Percentiles rank a stretch among this genome's conserved stretches.
Conservation (phyloP, 352 stramenopile genomes). For the Phytophthora sp. region DNA sequence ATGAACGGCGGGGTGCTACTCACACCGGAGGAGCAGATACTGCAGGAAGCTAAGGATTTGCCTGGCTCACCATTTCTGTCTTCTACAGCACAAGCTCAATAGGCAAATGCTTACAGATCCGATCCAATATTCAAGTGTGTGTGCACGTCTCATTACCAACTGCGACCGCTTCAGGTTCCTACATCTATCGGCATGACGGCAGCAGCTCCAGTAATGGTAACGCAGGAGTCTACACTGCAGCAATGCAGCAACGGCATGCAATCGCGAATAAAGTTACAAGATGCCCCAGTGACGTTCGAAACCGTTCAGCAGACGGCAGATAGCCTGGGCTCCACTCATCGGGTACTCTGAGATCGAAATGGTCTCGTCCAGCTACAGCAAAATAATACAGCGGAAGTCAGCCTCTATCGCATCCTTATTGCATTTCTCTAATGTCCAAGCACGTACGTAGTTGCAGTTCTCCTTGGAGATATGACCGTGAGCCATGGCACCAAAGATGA, state of each 20-base stretch:
- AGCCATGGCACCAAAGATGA: conserved; percentile 98
- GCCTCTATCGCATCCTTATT: neutral
- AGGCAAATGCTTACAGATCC: neutral
- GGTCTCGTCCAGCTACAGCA: conserved; percentile 93
- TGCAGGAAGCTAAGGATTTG: conserved; percentile 92
- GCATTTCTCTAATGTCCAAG: neutral
- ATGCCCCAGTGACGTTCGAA: conserved; percentile 99
- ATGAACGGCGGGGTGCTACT: conserved; percentile 86
- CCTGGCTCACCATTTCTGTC: conserved; percentile 47
- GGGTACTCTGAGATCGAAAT: conserved; percentile 98
- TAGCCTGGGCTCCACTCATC: conserved; percentile 96
- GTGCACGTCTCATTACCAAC: conserved; percentile 19
- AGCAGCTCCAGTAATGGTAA: conserved; percentile 7
- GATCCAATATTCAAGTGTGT: conserved; percentile 14
- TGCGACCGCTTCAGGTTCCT: conserved; percentile 3
- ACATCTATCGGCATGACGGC: conserved; percentile 7
- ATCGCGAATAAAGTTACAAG: conserved; percentile 81
- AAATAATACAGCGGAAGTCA: conserved; percentile 18
- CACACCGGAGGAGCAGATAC: conserved; percentile 92
- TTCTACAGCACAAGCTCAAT: conserved; percentile 11
- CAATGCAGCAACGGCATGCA: neutral
- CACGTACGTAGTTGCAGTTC: conserved; percentile 95
- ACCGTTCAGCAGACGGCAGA: conserved; percentile 95
- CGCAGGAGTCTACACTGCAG: conserved; percentile 8
- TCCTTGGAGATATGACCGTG: conserved; percentile 96